Evolutionary conservation across 1,284 basidiomycete species (phyloP).

Genomic region (Leccinum olivaceoglutinosum): DNA sequence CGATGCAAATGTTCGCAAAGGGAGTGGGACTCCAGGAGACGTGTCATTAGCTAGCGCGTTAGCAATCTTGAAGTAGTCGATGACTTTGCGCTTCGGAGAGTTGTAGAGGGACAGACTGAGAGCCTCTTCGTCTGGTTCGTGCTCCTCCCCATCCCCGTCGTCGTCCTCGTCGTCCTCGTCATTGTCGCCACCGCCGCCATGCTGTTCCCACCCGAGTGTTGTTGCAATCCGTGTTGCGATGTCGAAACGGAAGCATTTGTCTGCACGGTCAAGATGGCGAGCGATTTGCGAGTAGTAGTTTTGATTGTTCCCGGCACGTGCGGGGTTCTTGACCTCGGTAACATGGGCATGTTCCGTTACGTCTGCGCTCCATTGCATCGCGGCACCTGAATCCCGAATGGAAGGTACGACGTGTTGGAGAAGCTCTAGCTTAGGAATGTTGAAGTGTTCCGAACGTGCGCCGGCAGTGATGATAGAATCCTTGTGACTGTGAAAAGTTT

Average conservation of each 20-base stretch:
- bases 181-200: no score
- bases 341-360: neutral
- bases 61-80: neutral
- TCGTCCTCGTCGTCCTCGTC: neutral
- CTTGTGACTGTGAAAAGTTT: neutral
- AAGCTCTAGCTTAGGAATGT: neutral
- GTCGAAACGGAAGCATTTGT: neutral
- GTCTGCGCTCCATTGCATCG: neutral
- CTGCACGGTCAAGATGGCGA: neutral
- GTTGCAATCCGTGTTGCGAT: neutral
- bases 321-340: neutral
- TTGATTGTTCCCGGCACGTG: neutral
- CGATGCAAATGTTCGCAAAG: neutral
- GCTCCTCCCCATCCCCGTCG: neutral
- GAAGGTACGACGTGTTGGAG: neutral
- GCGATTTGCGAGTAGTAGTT: neutral
- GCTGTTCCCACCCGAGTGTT: neutral
- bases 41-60: neutral
- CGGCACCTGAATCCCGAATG: neutral
- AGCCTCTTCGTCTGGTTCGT: neutral
- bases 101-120: neutral
- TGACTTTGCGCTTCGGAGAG: neutral
- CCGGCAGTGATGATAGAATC: neutral
- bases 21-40: neutral
- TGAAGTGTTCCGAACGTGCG: neutral